phyloP scores from a whole-genome alignment of 2,329 filamentous ascomycete species.

The Diaporthe batatas region DNA sequence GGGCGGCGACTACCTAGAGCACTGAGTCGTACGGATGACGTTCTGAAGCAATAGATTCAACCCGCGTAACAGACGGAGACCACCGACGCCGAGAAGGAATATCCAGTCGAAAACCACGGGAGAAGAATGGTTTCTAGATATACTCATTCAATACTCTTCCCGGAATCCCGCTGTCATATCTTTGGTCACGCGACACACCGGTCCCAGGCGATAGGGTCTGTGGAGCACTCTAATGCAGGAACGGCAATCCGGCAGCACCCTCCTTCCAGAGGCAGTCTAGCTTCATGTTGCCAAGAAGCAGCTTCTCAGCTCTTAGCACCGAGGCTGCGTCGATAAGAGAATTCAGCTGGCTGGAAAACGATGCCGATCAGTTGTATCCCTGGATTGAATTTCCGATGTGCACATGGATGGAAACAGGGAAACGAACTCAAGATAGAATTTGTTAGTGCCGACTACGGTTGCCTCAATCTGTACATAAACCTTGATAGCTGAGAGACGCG shows the following conservation, averaged over 20 bases:
- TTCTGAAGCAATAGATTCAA: background rate
- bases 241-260: conserved; percentile 2
- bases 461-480: too few relatives aligned
- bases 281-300: conserved; percentile 5
- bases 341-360: background rate
- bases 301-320: conserved; percentile 3
- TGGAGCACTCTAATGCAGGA: conserved; percentile 21
- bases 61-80: background rate
- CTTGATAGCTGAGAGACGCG: too few relatives aligned
- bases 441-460: too few relatives aligned
- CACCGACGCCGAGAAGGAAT: background rate
- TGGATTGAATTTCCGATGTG: background rate
- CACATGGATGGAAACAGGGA: background rate
- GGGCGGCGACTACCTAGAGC: background rate
- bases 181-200: background rate
- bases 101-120: background rate
- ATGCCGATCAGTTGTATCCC: background rate
- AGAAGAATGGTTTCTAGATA: background rate
- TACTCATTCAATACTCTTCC: conserved; percentile 8
- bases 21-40: background rate
- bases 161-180: background rate
- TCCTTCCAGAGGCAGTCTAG: conserved; percentile 26
- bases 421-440: background rate
- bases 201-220: background rate
- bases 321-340: background rate